Conservation (phyloP, 2,329 filamentous ascomycete genomes). For the Ophiocordyceps camponoti-saundersi region DNA sequence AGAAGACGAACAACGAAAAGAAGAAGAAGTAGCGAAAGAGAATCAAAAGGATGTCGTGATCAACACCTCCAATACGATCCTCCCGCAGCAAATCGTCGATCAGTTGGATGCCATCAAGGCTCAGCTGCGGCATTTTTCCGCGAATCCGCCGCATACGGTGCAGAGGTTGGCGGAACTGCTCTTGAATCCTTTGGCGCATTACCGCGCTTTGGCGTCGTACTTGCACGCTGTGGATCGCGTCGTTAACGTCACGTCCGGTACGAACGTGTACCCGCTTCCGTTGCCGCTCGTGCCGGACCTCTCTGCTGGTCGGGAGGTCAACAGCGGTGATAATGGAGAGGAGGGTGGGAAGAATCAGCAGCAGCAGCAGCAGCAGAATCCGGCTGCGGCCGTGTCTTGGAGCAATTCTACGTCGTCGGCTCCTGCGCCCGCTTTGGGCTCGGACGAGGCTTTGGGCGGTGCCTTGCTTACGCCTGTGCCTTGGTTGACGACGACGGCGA, state of each 20-base stretch:
- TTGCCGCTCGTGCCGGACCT: constrained; percentile 38
- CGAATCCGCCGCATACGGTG: constrained; percentile 75
- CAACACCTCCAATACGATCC: constrained; percentile 3
- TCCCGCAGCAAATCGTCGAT: constrained; percentile 47
- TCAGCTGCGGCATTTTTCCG: constrained; percentile 52
- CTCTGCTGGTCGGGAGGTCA: constrained; percentile 17
- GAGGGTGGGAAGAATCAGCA: too few species aligned
- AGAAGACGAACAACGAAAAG: not conserved
- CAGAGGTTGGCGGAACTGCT: constrained; percentile 84
- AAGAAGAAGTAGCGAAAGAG: constrained; percentile 9
- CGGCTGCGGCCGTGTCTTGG: constrained; percentile 25
- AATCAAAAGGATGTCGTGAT: too few species aligned
- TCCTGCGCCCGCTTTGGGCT: constrained; percentile 40
- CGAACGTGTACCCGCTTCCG: constrained; percentile 69
- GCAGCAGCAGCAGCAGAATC: constrained; percentile 1
- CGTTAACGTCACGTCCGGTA: constrained; percentile 72
- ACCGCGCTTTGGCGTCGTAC: constrained; percentile 67
- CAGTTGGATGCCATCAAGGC: constrained; percentile 43
- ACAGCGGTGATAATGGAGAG: not conserved
- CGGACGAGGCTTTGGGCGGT: constrained; percentile 78
- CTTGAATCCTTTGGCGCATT: constrained; percentile 58
- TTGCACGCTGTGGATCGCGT: constrained; percentile 83
- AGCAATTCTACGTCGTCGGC: constrained; percentile 21
- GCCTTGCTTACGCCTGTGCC: constrained; percentile 87
- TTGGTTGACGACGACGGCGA: constrained; percentile 44